Conservation (phyloP, 345 rosid species). For the Reutealis trisperma region DNA sequence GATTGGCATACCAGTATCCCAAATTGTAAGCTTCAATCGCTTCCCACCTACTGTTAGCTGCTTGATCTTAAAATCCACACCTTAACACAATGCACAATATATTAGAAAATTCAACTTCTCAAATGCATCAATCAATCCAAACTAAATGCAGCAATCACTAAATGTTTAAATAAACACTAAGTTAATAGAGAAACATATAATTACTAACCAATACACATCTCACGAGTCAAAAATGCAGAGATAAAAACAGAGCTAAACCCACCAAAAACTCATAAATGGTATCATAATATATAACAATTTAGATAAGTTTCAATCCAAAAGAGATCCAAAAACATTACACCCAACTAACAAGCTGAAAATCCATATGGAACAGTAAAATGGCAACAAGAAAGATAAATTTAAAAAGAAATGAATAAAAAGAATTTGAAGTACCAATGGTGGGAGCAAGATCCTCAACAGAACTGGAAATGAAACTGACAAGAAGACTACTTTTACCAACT, state of each 20-base stretch:
- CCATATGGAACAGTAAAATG: background rate
- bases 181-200: background rate
- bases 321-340: slow-evolving; percentile 17
- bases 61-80: slow-evolving; percentile 99
- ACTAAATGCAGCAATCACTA: background rate
- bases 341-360: background rate
- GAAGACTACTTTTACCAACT: slow-evolving; percentile 96
- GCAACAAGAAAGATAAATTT: background rate
- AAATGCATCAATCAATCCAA: background rate
- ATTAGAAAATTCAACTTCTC: background rate
- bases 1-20: slow-evolving; percentile 81
- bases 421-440: slow-evolving; percentile 63
- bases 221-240: background rate
- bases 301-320: background rate
- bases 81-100: slow-evolving; percentile 33
- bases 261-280: background rate
- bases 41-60: slow-evolving; percentile 73
- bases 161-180: background rate
- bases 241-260: background rate
- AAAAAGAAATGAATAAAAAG: background rate
- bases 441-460: slow-evolving; percentile 79
- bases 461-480: slow-evolving; percentile 88
- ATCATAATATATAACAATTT: background rate
- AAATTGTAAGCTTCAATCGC: slow-evolving; percentile 85
- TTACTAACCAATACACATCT: background rate